phyloP scores from a whole-genome alignment of 306 rosid species.

The Gillenia trifoliata region DNA sequence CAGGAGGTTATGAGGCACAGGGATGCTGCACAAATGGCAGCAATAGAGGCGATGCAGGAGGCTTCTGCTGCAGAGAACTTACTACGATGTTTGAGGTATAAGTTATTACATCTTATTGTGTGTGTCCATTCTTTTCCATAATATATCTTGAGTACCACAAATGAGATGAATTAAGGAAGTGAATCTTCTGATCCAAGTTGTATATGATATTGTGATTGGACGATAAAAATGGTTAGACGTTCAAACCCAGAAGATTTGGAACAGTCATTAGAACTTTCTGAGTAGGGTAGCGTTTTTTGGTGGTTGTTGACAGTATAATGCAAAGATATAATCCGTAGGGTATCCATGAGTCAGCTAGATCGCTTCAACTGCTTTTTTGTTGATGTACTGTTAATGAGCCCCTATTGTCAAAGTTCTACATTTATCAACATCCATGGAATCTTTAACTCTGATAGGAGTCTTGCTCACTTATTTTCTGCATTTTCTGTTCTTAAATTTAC shows the following conservation, averaged over 20 bases:
- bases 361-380: background rate
- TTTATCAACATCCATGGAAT: background rate
- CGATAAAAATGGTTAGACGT: background rate
- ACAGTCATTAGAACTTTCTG: background rate
- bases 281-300: background rate
- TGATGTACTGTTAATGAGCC: background rate
- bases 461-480: background rate
- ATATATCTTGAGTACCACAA: background rate
- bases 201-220: background rate
- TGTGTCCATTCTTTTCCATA: background rate
- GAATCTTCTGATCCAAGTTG: too few species aligned
- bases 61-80: conserved; percentile 89
- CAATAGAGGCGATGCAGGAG: conserved; percentile 89
- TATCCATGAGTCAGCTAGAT: background rate
- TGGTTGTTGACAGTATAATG: background rate
- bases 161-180: background rate
- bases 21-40: conserved; percentile 91
- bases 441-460: background rate
- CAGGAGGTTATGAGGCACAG: conserved; percentile 92
- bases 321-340: background rate
- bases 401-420: background rate
- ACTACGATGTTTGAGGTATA: conserved; percentile 84
- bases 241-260: background rate
- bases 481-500: background rate
- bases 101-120: conserved; percentile 34